These are phyloP conservation scores for Saccharomycopsis phalli DNA, from an alignment of 1,139 yeast genomes.

Conservation along the genomic window DNA sequence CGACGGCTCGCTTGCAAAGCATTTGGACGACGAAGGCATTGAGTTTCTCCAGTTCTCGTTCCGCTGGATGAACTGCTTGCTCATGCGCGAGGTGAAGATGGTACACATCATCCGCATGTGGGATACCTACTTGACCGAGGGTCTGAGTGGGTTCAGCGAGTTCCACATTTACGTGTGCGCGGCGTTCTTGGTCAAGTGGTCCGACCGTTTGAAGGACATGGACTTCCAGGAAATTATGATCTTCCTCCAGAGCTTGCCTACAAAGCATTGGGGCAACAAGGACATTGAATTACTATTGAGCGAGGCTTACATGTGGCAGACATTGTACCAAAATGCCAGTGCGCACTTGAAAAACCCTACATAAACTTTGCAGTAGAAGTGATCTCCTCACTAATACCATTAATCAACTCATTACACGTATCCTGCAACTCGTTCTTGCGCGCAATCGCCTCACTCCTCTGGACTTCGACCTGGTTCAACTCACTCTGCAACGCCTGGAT, in stretches of 20 bases:
- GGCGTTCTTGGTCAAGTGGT: constrained; percentile 88
- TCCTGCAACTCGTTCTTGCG: constrained; percentile 58
- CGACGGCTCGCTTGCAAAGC: constrained; percentile 63
- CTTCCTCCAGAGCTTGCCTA: constrained; percentile 84
- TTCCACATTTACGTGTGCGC: constrained; percentile 98
- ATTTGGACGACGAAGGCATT: constrained; percentile 69
- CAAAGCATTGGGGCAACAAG: constrained; percentile 74
- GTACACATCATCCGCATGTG: constrained; percentile 84
- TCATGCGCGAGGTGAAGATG: constrained; percentile 87
- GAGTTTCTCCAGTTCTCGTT: constrained; percentile 93
- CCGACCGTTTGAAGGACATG: constrained; percentile 67
- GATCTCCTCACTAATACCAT: constrained; percentile 19
- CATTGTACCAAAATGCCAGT: constrained; percentile 77
- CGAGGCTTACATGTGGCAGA: constrained; percentile 96
- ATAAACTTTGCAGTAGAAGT: constrained; percentile 3
- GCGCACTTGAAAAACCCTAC: constrained; percentile 53
- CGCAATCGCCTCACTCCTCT: constrained; percentile 47
- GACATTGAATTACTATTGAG: constrained; percentile 88
- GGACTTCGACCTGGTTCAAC: constrained; percentile 51
- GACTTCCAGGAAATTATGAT: constrained; percentile 92
- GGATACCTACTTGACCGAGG: constrained; percentile 93
- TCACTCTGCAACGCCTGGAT: constrained; percentile 60
- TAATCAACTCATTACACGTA: constrained; percentile 62
- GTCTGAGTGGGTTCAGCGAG: constrained; percentile 78
- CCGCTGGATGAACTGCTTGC: constrained; percentile 97